Conservation (phyloP, 23 red algal genomes). For the Porphyridium purpureum region DNA sequence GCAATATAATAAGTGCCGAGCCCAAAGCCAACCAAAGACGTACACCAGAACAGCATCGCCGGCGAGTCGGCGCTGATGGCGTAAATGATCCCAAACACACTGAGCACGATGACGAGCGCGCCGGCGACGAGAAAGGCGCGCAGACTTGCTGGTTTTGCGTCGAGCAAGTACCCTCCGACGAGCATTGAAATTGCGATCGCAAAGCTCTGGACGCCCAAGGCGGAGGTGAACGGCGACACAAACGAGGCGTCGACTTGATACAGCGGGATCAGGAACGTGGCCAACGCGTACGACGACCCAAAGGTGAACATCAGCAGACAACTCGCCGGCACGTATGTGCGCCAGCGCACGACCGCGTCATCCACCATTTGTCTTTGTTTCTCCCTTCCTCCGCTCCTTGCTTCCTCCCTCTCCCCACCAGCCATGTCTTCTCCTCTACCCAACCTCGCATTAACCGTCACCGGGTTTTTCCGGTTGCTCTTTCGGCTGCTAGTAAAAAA, state of each 20-base stretch:
- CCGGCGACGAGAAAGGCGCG: too few species aligned
- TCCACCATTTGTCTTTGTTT: too few species aligned
- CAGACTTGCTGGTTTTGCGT: neutral
- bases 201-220: neutral
- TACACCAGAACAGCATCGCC: neutral
- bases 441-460: too few species aligned
- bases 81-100: neutral
- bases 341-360: too few species aligned
- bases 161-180: neutral
- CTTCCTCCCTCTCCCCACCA: too few species aligned
- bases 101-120: too few species aligned
- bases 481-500: too few species aligned
- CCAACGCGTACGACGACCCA: neutral
- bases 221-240: neutral
- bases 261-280: neutral
- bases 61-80: neutral
- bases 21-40: neutral
- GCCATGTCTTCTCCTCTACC: too few species aligned
- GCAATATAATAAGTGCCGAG: neutral
- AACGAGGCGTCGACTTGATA: neutral
- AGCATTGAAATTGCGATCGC: neutral
- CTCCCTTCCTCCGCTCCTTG: too few species aligned
- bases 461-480: too few species aligned
- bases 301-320: neutral
- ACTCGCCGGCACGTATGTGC: neutral